Evolutionary conservation across 2,329 filamentous ascomycete genomes (phyloP), one percentile per base, ranked within the genome.

Genomic region (Apiospora saccharicola): DNA sequence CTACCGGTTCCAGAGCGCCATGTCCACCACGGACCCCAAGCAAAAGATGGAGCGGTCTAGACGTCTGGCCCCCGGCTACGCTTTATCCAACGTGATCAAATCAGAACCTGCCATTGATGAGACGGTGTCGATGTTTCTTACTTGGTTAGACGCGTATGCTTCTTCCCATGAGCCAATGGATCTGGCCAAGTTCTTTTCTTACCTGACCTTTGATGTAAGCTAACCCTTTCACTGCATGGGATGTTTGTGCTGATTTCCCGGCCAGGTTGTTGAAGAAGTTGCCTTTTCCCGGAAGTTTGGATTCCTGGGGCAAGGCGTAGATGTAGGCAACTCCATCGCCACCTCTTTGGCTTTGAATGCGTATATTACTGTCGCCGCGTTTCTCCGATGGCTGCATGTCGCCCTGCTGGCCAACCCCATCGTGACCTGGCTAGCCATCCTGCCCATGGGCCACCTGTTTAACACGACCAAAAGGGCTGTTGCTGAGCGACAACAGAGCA

Each of bases 61-160:
- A 49, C 51, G 57, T 16, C 64, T 71, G 22, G 67, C 72, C 1
- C 67, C 72, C 10, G 69, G 46, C 26, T 73, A 67, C 30, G 73
- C 79, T 1, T 72, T 80, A 6, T 83, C 74, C 83, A 83, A 64
- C 73, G 44, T 74, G 26, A 46, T 73, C 30, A 69, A 72, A 26
- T 72, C 70, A 13, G 75, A 76, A 57, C 47, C 71, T 47, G 46
- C 70, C 51, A 70, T 74, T 10, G 68, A 72, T 37, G 30, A 22
- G 16, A 68, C 70, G 6, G 34, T 46, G n/a, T 46, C 34, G 8
- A 37, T 68, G 74, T 24, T 26, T 71, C 53, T 68, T 34, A n/a
- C 13, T 24, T 71, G 71, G 51, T 61, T 70, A 70, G 70, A 70
- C 41, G 10, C 44, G 16, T 71, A 69, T 46, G 68, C 72, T 19